Evolutionary conservation across 306 rosid species (phyloP), one percentile per base, ranked within the genome.

Genomic region (Pyrus communis): DNA sequence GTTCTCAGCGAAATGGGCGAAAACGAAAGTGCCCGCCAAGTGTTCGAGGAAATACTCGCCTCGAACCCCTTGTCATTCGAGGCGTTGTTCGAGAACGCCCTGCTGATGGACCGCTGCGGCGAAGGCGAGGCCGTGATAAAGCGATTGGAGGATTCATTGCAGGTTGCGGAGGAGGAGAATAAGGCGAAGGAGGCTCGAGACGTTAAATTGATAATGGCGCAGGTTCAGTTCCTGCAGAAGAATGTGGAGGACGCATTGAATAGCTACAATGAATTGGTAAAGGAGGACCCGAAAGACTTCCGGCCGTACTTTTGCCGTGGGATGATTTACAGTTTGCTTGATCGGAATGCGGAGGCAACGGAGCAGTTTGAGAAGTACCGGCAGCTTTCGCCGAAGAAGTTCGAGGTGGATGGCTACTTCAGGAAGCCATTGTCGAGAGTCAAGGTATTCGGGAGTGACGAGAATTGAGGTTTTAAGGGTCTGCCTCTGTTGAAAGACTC

Each of bases 281-380:
- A 86, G 81, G 97, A 94, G 76, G 98, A 94, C 30, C 89, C 98
- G 0, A 77, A 28, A 7, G 98, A 92, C 78, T 92, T 87, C 55
- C 82, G 98, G 77, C 98, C 98, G 5, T 94, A 90, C 73, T 94
- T 94, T 67, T 90, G 97, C 70, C 78, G 88, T 52, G 98, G 97
- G 1, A 85, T 92, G 96, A 89, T 94, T 74, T 94, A 94, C 82
- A 90, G 97, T 60, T 89, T 94, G 91, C 89, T 90, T 46, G 97
- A 90, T 76, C 83, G 82, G 86, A 89, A 94, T 67, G 90, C 69
- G 0, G 98, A 94, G 81, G 98, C 98, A 0, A 89, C 33, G 64
- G 95, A 89, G 78, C 91, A 91, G 62, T 94, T 94, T 66, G 85
- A 78, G 9, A 94, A 87, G 83, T 94, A 91, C 77, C 74, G 87